A percentile compares a stretch with the other conserved stretches of the same genome.
These are phyloP conservation scores for Cinnamomum micranthum DNA, from an alignment of 164 flowering plant species.

Conservation along the genomic window DNA sequence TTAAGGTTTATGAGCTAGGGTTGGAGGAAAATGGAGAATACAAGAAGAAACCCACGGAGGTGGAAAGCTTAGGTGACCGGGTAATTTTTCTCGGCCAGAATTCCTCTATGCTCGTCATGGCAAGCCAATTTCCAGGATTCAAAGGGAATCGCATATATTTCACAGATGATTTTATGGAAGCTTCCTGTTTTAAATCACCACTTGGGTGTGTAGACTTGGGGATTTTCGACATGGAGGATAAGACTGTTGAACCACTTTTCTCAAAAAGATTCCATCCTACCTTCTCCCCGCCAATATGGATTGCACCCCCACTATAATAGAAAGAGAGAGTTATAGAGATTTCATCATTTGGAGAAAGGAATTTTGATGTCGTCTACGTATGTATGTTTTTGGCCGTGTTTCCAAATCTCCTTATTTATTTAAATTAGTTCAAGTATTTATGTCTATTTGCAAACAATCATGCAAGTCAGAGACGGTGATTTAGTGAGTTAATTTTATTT, in stretches of 20 bases:
- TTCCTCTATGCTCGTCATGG: conserved; percentile 45
- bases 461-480: too few relatives aligned
- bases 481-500: too few relatives aligned
- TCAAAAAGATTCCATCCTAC: conserved; percentile 9
- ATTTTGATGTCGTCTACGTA: too few relatives aligned
- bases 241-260: not conserved
- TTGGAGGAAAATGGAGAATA: conserved; percentile 22
- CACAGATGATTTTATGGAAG: conserved; percentile 25
- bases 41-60: conserved; percentile 22
- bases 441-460: too few relatives aligned
- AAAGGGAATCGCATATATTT: conserved; percentile 59
- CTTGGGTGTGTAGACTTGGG: conserved; percentile 11
- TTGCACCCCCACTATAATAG: not conserved
- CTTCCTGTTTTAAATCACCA: not conserved
- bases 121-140: conserved; percentile 36
- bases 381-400: too few relatives aligned
- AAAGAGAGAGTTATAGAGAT: too few relatives aligned
- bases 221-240: conserved; percentile 15
- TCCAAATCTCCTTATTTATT: too few relatives aligned
- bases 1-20: conserved; percentile 53
- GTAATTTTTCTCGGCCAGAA: conserved; percentile 69
- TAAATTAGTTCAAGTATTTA: too few relatives aligned
- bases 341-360: too few relatives aligned
- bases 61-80: conserved; percentile 43
- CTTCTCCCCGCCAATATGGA: conserved; percentile 20